Base-by-base conservation (phyloP, 345 rosid species). In the Aquilaria sinensis region DNA sequence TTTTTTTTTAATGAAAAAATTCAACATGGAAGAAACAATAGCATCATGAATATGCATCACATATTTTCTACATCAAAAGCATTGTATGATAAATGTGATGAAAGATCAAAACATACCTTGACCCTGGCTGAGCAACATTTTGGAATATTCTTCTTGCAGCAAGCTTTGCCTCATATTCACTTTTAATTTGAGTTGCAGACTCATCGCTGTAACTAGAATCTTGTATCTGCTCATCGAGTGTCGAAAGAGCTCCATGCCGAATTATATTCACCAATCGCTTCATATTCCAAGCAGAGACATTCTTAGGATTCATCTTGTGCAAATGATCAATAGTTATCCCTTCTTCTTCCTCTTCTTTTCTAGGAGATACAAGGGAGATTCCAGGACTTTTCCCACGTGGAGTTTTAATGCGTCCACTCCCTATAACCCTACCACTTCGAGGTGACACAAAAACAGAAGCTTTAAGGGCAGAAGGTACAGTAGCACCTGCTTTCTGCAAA, bases 231-330 rank as follows among this genome's bases (percentile, higher is more conserved):
- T 92, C 97, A 54, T 86, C 97, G 66, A 92, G 73, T 33, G 97
- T 92, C 46, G 98, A 76, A 66, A 89, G 81, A 2, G 82, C 69
- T 10, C 94, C 96, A 47, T 85, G 77, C 57, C 86, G 73, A 29
- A 92, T 79, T 1, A 81, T 82, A 47, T 87, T 87, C 69, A 84
- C 87, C 73, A 92, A 57, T 70, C 86, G 76, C 74, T 90, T 93
- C 98, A 93, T 93, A 57, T 83, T 93, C 98, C 98, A 89, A n/a
- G 98, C 98, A 0, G 97, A 93, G 5, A 93, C 84, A 60, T 93
- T 93, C 76, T 77, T 89, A 41, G 74, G 76, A 41, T 87, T 89
- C 74, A 89, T 76, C 67, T 82, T 84, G 63, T 92, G 92, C 75
- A 92, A 74, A 75, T 78, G 84, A 54, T 83, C 85, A 41, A 92